Evolutionary conservation across 192 early-diverging fungal species (phyloP), one percentile per base, ranked within the genome.

Genomic region (Mortierella claussenii): DNA sequence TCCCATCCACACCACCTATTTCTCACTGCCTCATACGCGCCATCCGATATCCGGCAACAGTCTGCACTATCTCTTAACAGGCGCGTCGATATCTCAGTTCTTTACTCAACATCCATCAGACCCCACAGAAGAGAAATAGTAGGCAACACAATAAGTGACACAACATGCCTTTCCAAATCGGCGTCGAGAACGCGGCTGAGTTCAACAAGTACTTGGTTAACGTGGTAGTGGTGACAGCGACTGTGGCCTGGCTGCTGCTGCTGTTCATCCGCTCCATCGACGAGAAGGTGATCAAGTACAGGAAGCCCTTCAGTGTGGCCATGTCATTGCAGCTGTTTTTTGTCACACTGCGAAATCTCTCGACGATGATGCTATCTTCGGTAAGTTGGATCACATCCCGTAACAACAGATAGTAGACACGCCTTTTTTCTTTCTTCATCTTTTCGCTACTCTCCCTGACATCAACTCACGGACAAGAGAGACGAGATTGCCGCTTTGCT

Each of bases 261-360:
- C 32, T 65, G 13, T 74, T 74, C 18, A n/a, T 65, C 37, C 45
- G 56, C 21, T 74, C 70, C 5, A 47, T 74, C 26, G 70, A 74
- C 40, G 37, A 30, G 23, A 74, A 59, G 26, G 51, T 74, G 9
- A 27, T 47, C 26, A 49, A 33, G 9, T 59, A 74, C 50, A 20
- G 62, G n/a, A 74, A 65, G 42, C 70, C 70, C 4, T 74, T 74
- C 42, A 65, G 61, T 17, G 28, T 74, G 13, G 62, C 70, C 55
- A 74, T 65, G 70, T 52, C 70, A 3, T 46, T 64, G 15, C 69
- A 73, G n/a, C 47, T 73, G 15, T 57, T 74, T 12, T 74, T 74
- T 65, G 70, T 74, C 20, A 74, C 62, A 24, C 9, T 65, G 0
- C 46, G 70, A 26, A 74, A 74, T 40, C 24, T 74, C 9, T 31